Evolutionary conservation across 768 basidiomycete genomes (phyloP), one percentile per base, ranked within the genome.

Genomic region (Amanita exitialis): DNA sequence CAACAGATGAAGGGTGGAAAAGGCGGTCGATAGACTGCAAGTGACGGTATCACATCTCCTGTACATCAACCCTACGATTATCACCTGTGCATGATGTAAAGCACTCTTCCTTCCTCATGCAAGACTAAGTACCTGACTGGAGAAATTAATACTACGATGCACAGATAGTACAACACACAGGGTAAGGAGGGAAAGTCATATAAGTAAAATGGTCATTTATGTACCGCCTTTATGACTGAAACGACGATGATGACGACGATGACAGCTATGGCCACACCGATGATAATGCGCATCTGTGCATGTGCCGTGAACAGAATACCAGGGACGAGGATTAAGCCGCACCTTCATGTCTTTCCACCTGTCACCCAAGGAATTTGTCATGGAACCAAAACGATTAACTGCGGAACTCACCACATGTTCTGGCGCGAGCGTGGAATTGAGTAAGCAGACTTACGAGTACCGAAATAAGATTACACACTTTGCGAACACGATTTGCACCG

Each of bases 311-410:
- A 20, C 9, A 53, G 5, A 20, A 18, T 6, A 37, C 18, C 6
- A 41, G 55, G 51, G 12, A 56, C 47, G 18, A n/a, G 59, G 8
- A 18, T 47, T 9, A 27, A 18, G 21, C 64, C 74, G 46, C 52
- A 87, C 89, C 84, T 92, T 92, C 89, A 92, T 92, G 66, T 96
- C 93, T 66, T 96, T 94, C 92, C 92, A 94, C 89, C 89, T 90
- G 41, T 49, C 16, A 15, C 34, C 12, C 30, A 32, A 18, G 21
- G 35, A 38, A 32, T 42, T 43, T 43, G 49, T 27, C 34, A 43
- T 42, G 27, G 12, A 13, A 16, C 35, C 20, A 35, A 35, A 36
- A 51, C 16, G 42, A 54, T 41, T 44, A 50, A 38, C 58, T 42
- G 44, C 50, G 49, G 36, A 45, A 42, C 23, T 30, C 6, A 90